These are phyloP conservation scores for Kazachstania bromeliacearum DNA, from an alignment of 805 yeast species.

Conservation along the genomic window DNA sequence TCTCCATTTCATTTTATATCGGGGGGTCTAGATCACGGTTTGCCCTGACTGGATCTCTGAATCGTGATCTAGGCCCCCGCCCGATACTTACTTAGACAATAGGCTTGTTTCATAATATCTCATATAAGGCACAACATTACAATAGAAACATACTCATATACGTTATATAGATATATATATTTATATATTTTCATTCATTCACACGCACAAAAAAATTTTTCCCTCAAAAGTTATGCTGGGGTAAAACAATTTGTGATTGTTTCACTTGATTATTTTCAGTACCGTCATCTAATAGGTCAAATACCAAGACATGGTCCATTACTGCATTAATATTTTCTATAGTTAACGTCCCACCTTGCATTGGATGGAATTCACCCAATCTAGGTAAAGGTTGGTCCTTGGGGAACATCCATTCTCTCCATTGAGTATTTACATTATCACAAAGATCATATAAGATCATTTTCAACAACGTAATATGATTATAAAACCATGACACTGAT, in stretches of 20 bases:
- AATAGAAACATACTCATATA: no score
- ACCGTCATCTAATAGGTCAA: constrained; percentile 27
- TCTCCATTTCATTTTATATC: no score
- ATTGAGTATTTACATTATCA: constrained; percentile 26
- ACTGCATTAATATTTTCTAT: constrained; percentile 22
- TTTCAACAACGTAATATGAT: constrained; percentile 29
- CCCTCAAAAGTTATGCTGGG: no score
- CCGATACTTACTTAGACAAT: no score
- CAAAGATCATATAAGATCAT: constrained; percentile 30
- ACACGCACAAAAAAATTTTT: no score
- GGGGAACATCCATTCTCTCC: constrained; percentile 33
- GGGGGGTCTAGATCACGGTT: no score
- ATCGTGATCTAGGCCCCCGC: no score
- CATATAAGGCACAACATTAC: no score
- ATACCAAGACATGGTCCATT: constrained; percentile 20
- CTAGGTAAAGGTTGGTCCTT: constrained; percentile 20
- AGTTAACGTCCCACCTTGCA: constrained; percentile 7
- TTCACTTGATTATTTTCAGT: constrained; percentile 21
- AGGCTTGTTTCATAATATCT: no score
- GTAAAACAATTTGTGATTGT: constrained; percentile 17
- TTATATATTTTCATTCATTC: no score
- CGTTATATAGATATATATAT: no score
- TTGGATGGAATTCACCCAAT: constrained; percentile 11
- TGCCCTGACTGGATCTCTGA: no score
- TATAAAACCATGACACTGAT: constrained; percentile 32